Evolutionary conservation across 345 rosid genomes (phyloP).

Genomic region (Syzygium aqueum): DNA sequence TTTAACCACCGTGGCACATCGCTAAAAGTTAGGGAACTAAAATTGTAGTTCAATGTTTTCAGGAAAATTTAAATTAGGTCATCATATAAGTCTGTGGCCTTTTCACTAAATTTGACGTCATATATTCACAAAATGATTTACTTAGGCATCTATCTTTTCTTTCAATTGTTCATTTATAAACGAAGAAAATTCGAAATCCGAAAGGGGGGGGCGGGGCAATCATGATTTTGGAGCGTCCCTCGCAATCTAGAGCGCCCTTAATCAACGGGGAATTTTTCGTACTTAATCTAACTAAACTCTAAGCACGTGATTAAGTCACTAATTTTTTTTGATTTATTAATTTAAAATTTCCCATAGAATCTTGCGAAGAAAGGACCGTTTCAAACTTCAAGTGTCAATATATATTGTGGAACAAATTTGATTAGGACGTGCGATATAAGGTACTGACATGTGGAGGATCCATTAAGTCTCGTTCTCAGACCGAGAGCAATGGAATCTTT

Average conservation of each 20-base stretch:
- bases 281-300: background rate
- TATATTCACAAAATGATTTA: background rate
- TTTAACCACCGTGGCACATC: background rate
- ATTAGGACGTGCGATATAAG: background rate
- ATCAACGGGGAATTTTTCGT: background rate
- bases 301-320: background rate
- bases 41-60: background rate
- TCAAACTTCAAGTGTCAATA: too few relatives aligned
- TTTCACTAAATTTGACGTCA: background rate
- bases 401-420: background rate
- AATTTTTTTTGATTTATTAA: background rate
- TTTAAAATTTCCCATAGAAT: background rate
- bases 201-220: background rate
- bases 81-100: background rate
- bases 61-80: background rate
- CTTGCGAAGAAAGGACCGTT: background rate
- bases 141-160: background rate
- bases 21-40: background rate
- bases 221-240: background rate
- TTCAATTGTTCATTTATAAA: background rate
- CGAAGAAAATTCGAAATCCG: background rate
- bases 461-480: background rate
- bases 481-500: background rate
- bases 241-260: background rate
- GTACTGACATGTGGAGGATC: background rate